These are phyloP conservation scores for Rhytidiadelphus loreus DNA, from an alignment of 225 moss, liverwort and hornwort genomes.

Conservation along the genomic window DNA sequence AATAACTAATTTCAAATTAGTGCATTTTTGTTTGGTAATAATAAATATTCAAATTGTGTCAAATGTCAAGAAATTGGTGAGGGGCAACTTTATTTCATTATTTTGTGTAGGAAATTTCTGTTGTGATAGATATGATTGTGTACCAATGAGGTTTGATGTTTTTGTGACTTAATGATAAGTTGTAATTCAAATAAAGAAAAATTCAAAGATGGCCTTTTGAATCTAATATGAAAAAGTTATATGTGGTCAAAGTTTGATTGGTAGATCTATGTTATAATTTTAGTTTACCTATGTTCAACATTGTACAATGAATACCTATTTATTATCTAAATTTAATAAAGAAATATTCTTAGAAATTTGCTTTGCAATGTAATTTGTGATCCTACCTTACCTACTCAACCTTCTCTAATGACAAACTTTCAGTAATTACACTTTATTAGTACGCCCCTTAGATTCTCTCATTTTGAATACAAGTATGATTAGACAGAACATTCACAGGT, in stretches of 20 bases:
- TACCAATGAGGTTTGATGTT: not conserved
- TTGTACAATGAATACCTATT: not conserved
- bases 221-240: too few species aligned
- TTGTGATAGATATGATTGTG: not conserved
- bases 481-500: not conserved
- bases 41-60: too few species aligned
- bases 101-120: too few species aligned
- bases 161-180: not conserved
- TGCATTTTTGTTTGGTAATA: too few species aligned
- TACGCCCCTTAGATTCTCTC: not conserved
- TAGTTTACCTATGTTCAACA: not conserved
- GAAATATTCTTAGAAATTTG: not conserved
- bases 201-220: too few species aligned
- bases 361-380: not conserved
- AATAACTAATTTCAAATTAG: too few species aligned
- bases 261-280: not conserved
- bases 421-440: not conserved
- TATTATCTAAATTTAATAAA: not conserved
- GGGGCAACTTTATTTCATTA: too few species aligned
- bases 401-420: not conserved
- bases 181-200: too few species aligned
- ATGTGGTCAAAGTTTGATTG: not conserved
- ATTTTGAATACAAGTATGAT: not conserved
- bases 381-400: not conserved
- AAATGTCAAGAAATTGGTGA: too few species aligned